phyloP scores from a whole-genome alignment of 2,329 filamentous ascomycete genomes.

The Apiospora rasikravindrae region DNA sequence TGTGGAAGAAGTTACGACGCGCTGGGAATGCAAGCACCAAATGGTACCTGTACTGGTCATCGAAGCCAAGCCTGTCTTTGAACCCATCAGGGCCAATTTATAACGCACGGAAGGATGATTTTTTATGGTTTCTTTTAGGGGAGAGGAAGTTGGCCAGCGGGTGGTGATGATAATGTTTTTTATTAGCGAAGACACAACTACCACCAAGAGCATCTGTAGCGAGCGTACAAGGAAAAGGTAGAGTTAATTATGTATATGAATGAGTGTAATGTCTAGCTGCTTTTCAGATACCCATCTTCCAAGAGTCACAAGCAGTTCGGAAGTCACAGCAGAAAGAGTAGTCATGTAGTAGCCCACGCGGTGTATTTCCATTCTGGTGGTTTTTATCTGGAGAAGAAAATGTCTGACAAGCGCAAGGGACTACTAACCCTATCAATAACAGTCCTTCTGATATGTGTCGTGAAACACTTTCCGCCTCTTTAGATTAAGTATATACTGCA shows the following conservation, averaged over 20 bases:
- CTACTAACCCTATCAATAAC: conserved; percentile 7
- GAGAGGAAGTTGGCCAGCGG: neutral
- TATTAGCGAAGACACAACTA: neutral
- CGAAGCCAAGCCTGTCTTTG: neutral
- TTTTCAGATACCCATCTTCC: neutral
- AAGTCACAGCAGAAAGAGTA: neutral
- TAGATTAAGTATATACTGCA: conserved; percentile 14
- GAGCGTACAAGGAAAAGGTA: neutral
- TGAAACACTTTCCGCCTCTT: conserved; percentile 6
- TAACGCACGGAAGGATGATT: neutral
- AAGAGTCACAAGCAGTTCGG: neutral
- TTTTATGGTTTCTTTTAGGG: neutral
- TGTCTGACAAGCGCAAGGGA: neutral
- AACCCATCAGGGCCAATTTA: neutral
- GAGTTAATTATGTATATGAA: neutral
- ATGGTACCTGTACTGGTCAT: neutral
- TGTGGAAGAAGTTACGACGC: neutral
- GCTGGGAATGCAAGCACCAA: neutral
- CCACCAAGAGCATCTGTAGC: neutral
- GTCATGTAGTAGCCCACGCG: conserved; percentile 1
- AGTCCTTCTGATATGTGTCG: neutral
- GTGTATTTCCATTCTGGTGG: conserved; percentile 2
- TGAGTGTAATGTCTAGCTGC: conserved; percentile 8
- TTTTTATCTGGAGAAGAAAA: neutral
- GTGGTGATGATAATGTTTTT: neutral